Base-by-base conservation (phyloP, 805 yeast species). In the Maudiozyma bulderi region DNA sequence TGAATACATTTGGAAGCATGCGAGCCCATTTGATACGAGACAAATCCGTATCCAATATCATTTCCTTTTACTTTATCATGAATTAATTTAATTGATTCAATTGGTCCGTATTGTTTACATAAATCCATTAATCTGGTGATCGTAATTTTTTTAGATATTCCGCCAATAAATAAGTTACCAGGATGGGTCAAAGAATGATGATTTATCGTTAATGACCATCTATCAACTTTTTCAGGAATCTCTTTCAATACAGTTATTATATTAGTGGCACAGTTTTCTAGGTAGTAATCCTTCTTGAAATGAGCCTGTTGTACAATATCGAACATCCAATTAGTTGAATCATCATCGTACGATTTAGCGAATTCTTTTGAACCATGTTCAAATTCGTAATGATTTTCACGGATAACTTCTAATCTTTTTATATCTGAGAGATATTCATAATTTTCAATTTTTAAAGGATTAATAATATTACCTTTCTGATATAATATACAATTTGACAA, bases 1-100 rank as follows among this genome's bases (percentile, higher is more conserved):
- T 73, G 66, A 38, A 84, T 81, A 39, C 91, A 88, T 26, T 65
- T 62, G 42, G 80, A 71, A 2, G 95, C 89, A 68, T 78, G 76
- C 9, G 71, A 72, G 44, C 78, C 75, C 49, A 71, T 67, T 46
- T 74, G 69, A 59, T 74, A 85, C 52, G 84, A 82, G 14, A 86
- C 76, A 65, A 85, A 85, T 8, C 91, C 93, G 61, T 74, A 80
- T 28, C 81, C 78, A 8, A 45, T 52, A 1, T 64, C 55, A 54
- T 68, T 70, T 31, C 74, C 68, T 26, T 64, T 59, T 8, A 72
- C 73, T 43, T 60, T 61, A 43, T 73, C 75, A 47, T 66, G 62
- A 7, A 77, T 73, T 13, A 78, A 65, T 52, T 77, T 77, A 51
- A 78, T 69, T 4, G 76, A 68, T 8, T 69, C 51, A 8, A 75